Evolutionary conservation across 495 filamentous ascomycete species (phyloP).

Genomic region (Hyaloscypha hepaticicola): DNA sequence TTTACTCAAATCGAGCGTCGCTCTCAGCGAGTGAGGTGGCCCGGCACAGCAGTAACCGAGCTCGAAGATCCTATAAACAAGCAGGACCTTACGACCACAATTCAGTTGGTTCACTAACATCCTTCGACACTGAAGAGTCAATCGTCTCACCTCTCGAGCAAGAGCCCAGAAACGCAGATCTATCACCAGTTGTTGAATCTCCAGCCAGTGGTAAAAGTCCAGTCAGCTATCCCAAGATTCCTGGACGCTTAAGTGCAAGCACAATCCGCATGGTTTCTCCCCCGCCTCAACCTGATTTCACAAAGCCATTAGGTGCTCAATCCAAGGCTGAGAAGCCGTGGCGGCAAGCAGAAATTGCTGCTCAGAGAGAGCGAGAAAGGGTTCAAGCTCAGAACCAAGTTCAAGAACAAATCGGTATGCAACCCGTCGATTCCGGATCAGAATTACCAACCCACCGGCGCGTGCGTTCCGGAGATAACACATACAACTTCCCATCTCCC

Average conservation of each 20-base stretch:
- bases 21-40: slow-evolving; percentile 1
- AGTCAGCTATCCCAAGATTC: slow-evolving; percentile 45
- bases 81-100: slow-evolving; percentile 22
- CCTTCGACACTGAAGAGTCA: slow-evolving; percentile 27
- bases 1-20: slow-evolving; percentile 16
- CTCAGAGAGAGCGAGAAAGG: slow-evolving; percentile 22
- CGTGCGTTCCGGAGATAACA: not conserved
- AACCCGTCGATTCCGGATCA: not conserved
- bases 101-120: slow-evolving; percentile 32
- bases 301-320: slow-evolving; percentile 34
- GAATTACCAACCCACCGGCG: not conserved
- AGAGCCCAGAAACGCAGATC: slow-evolving; percentile 31
- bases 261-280: slow-evolving; percentile 34
- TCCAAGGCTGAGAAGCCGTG: slow-evolving; percentile 37
- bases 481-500: not conserved
- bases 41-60: not conserved
- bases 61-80: slow-evolving; percentile 23
- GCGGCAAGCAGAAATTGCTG: slow-evolving; percentile 24
- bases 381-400: slow-evolving; percentile 1
- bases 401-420: not conserved
- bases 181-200: slow-evolving; percentile 48
- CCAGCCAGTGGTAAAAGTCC: slow-evolving; percentile 42
- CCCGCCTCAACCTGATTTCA: slow-evolving; percentile 35
- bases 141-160: slow-evolving; percentile 1
- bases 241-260: slow-evolving; percentile 29